Evolutionary conservation across 129 eudicot genomes (phyloP), one percentile per base, ranked within the genome.

Genomic region (Centaurea solstitialis): DNA sequence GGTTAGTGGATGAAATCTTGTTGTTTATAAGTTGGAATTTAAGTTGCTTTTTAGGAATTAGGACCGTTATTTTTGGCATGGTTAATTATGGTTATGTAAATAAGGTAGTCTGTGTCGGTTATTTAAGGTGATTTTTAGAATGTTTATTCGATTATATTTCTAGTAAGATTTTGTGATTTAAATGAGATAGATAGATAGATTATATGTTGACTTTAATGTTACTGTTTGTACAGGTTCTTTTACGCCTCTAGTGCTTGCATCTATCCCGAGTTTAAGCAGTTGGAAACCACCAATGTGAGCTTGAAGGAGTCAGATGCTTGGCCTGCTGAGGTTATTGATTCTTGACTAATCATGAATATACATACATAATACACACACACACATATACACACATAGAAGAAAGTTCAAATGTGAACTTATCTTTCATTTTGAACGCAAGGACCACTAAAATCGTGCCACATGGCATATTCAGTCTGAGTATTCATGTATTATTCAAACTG

Each of bases 171-270:
- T 43, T 45, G 24, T 69, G 11, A 21, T 9, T 68, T 78, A 30
- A 12, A 47, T 50, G 33, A n/a, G 30, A 22, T 18, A 70, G 68
- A 40, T 77, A n/a, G n/a, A n/a, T n/a, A 45, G 68, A 81, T 8
- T 9, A 18, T 21, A 47, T 0, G 13, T 77, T 84, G 68, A 81
- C 53, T 41, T 73, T 77, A 4, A 20, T 77, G 74, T 47, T 74
- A 75, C 15, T 7, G n/a, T n/a, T 11, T 79, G 7, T 84, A 78
- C 87, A 92, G 97, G 93, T 91, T 95, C 81, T 95, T 95, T 78
- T 95, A 95, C 70, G 99, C 99, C 37, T 95, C 99, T 4, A 95
- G 99, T 86, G 99, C 99, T 75, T 95, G 99, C 85, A 92, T 95
- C 72, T 95, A 95, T 77, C 99, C 99, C 1, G 99, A 95, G 74